phyloP scores from a whole-genome alignment of 192 early-diverging fungal species.

The Globomyces pollinis-pini region DNA sequence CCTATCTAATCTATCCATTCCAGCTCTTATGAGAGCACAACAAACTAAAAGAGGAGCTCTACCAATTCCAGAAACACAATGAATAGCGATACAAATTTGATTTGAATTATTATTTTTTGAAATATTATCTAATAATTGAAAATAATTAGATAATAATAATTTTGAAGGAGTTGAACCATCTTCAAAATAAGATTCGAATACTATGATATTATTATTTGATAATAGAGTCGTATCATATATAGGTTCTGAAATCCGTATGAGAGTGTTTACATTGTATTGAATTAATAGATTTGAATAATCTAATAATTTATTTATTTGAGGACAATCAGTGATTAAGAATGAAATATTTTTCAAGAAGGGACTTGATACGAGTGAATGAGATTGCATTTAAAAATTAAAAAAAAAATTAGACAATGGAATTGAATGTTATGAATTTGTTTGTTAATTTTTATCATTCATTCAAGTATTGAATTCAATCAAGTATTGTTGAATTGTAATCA shows the following conservation, averaged over 20 bases:
- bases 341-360: background rate
- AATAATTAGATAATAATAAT: constrained; percentile 1
- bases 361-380: background rate
- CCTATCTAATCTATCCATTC: constrained; percentile 61
- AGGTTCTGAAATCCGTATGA: constrained; percentile 85
- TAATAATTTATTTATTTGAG: background rate
- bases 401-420: no score
- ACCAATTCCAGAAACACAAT: constrained; percentile 83
- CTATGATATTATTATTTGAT: constrained; percentile 53
- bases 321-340: constrained; percentile 11
- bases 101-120: background rate
- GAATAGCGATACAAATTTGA: constrained; percentile 44
- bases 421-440: no score
- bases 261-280: constrained; percentile 21
- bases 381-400: no score
- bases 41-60: constrained; percentile 74
- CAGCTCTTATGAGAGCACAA: constrained; percentile 62
- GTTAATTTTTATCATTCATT: no score
- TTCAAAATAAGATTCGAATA: constrained; percentile 82
- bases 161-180: constrained; percentile 46
- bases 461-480: no score
- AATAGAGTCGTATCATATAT: constrained; percentile 65
- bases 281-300: background rate
- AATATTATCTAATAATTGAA: background rate
- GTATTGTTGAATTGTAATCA: no score